Evolutionary conservation across 225 moss, liverwort and hornwort species (phyloP).

Genomic region (Lunularia cruciata): DNA sequence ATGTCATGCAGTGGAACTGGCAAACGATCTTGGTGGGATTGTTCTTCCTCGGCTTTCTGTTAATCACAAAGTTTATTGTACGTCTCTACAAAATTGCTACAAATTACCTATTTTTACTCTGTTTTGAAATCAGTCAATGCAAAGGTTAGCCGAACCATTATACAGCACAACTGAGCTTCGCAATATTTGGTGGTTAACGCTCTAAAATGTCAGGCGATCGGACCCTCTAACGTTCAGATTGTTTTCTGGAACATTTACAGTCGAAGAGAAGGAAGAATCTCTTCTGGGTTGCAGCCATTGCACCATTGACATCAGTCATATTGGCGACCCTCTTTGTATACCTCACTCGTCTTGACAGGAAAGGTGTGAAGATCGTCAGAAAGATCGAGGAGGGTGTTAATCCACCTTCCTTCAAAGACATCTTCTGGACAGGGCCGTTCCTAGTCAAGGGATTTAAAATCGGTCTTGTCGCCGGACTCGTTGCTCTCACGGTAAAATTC

Average conservation of each 20-base stretch:
- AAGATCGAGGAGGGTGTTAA: conserved; percentile 47
- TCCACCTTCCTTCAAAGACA: conserved; percentile 33
- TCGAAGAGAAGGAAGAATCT: conserved; percentile 40
- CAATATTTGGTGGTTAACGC: no score
- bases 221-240: no score
- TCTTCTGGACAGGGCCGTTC: conserved; percentile 36
- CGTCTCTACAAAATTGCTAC: no score
- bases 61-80: conserved; percentile 42
- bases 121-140: no score
- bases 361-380: conserved; percentile 38
- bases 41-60: conserved; percentile 49
- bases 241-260: no score
- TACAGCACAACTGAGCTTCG: no score
- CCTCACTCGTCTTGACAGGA: conserved; percentile 38
- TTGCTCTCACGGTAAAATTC: conserved; percentile 73
- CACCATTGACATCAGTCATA: conserved; percentile 52
- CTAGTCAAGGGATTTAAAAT: conserved; percentile 43
- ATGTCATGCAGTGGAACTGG: conserved; percentile 56
- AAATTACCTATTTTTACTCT: no score
- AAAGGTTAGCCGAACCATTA: no score
- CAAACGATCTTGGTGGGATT: conserved; percentile 56
- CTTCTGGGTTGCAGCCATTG: conserved; percentile 55
- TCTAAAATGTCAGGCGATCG: no score
- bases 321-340: conserved; percentile 52
- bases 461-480: conserved; percentile 55